Evolutionary conservation across 495 filamentous ascomycete species (phyloP).

Genomic region (Amniculicola lignicola): DNA sequence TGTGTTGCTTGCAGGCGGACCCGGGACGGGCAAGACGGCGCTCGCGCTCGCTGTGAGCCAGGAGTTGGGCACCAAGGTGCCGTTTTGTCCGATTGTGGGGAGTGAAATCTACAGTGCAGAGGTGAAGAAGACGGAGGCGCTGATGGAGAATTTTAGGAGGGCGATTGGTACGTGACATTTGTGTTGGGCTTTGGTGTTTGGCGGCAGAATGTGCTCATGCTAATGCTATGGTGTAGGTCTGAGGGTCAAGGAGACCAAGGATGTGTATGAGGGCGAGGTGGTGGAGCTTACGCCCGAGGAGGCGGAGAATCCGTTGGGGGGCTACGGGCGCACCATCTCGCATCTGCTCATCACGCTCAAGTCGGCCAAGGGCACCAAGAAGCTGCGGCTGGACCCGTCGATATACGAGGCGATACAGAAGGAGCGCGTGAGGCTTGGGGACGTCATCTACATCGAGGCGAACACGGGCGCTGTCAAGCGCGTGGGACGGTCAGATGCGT

Average conservation of each 20-base stretch:
- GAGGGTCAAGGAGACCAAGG: constrained; percentile 94
- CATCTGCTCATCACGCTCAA: constrained; percentile 86
- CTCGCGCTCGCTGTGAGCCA: constrained; percentile 91
- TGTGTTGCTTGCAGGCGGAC: constrained; percentile 85
- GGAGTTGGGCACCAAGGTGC: constrained; percentile 94
- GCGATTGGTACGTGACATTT: constrained; percentile 66
- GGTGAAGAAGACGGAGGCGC: constrained; percentile 96
- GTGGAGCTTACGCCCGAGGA: constrained; percentile 92
- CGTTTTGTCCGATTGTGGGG: constrained; percentile 94
- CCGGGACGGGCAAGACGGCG: constrained; percentile 95
- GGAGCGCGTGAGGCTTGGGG: constrained; percentile 90
- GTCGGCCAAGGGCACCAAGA: constrained; percentile 91
- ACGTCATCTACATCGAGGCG: constrained; percentile 98
- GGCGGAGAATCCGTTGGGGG: constrained; percentile 95
- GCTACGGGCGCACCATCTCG: constrained; percentile 91
- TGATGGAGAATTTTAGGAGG: constrained; percentile 97
- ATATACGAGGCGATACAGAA: constrained; percentile 99
- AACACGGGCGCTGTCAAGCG: constrained; percentile 97
- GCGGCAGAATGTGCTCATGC: too few species aligned
- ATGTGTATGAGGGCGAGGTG: constrained; percentile 97
- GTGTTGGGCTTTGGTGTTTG: neutral
- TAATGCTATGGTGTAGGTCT: constrained; percentile 51
- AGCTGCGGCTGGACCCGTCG: constrained; percentile 89
- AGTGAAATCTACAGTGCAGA: constrained; percentile 96
- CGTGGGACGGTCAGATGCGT: constrained; percentile 91